Base-by-base conservation (phyloP, 2,329 filamentous ascomycete species). In the Plenodomus tracheiphilus region DNA sequence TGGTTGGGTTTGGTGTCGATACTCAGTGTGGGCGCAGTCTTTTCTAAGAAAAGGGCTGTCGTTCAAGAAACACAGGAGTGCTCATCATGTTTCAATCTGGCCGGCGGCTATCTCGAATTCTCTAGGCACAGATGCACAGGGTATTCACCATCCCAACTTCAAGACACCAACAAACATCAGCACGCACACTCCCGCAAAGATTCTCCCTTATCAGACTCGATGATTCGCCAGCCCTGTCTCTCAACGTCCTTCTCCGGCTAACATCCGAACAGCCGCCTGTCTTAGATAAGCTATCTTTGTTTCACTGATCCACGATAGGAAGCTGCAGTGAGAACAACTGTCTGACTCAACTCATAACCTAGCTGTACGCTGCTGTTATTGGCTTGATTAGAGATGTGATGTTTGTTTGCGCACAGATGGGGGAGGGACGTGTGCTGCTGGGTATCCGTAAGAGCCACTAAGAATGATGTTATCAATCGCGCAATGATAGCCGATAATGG, bases 401-500 rank as follows among this genome's bases (percentile, higher is more conserved):
- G 28, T 11, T 11, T 32, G 28, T 15, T 32, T 32, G 28, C 28
- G 28, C 28, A 15, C 28, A 32, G 28, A 32, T 43, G 42, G 45
- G 46, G 39, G 48, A 44, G 43, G 41, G 46, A 30, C 15, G 47
- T 55, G 47, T 56, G 59, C 18, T 37, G 35, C 16, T 37, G 18
- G 16, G 35, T 11, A 8, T 15, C 4, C 28, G 28, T 32, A 58
- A 51, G 36, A 53, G 51, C 59, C 58, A 53, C 59, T 61, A 66
- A 53, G 57, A 41, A 60, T 62, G 59, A 56, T 61, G 66, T 68
- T 71, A 71, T 70, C 69, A 66, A 65, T 66, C 49, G 61, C 61
- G 62, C 62, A 62, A 68, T 64, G 66, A 71, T 71, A 71, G 67
- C 65, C 59, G 58, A 62, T 54, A 51, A 66, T 65, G 58, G 64